Evolutionary conservation across 1,139 yeast genomes (phyloP), one percentile per base, ranked within the genome.

Genomic region (Diutina sp.): DNA sequence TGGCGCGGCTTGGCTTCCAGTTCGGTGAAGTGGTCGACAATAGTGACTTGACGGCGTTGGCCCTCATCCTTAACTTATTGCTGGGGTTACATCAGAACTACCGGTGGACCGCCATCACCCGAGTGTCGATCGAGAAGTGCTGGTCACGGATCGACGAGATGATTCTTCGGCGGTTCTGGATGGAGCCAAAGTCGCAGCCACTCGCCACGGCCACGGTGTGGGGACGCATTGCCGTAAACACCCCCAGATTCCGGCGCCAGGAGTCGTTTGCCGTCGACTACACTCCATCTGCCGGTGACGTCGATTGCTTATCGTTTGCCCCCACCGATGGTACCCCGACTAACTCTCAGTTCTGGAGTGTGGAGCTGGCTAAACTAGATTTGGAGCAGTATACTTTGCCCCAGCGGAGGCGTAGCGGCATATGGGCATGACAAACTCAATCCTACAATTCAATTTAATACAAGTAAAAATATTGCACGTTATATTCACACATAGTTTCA

Each of bases 81-180:
- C 18, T 16, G n/a, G 44, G 14, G 6, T 14, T 50, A 16, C 11
- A 7, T 14, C n/a, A 32, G 32, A 8, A 16, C 11, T 30, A 47
- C 38, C 51, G 30, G 11, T 14, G 30, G 21, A 14, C 38, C 4
- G 9, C 16, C 5, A 29, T 47, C 18, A 46, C 50, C 30, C 50
- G 21, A 21, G 51, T 47, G n/a, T 30, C 53, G 53, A n/a, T 50
- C 28, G 53, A 50, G 32, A 50, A 32, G 53, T 30, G 53, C 53
- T 50, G 44, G 53, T 50, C 53, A n/a, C 21, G 53, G 8, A 8
- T 32, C 21, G 53, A 50, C 18, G 53, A 50, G 5, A 50, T 50
- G 44, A 50, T 30, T 8, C n/a, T 32, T 5, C 53, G 53, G 5
- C 29, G n/a, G 14, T 32, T 14, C 14, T 50, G 44, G 44, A 18